Base-by-base conservation (phyloP, 2,329 filamentous ascomycete genomes). In the Parafenestella ontariensis region DNA sequence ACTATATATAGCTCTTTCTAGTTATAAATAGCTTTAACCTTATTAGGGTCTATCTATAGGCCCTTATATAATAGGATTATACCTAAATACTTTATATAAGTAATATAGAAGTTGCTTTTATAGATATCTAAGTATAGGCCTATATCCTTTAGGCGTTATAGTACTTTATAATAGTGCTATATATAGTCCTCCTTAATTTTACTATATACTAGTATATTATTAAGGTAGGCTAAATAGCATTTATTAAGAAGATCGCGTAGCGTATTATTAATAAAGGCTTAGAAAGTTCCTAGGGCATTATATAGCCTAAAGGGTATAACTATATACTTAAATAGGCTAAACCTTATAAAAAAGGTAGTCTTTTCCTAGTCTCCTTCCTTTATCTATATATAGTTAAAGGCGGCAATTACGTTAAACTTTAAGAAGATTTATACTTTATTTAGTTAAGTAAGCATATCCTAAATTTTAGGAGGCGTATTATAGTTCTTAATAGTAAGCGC, bases 271-370 rank as follows among this genome's bases (percentile, higher is more conserved):
- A 68, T 61, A 41, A 54, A 62, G 20, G 13, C 17, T 56, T 67
- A 58, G 33, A 57, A 67, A 4, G 47, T 61, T 1, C 34, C 44
- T 37, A 47, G 65, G 0, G 53, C 52, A 28, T 70, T 70, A 11
- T 46, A 52, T n/a, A 73, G 53, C 10, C 66, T 46, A 29, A 73
- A 63, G 0, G 50, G 68, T 26, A 71, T 66, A 3, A 71, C 58
- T 37, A 54, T 13, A 37, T 61, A 71, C 33, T 70, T 37, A 48
- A 54, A 71, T 8, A 50, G 51, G 23, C 69, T 39, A 8, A 55
- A n/a, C n/a, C n/a, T n/a, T n/a, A n/a, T n/a, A n/a, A n/a, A n/a
- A n/a, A n/a, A n/a, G n/a, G n/a, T n/a, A n/a, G n/a, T n/a, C n/a
- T n/a, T n/a, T n/a, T n/a, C n/a, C n/a, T n/a, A n/a, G n/a, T n/a